These are phyloP conservation scores for Rhizoclosmatium sp. DNA, from an alignment of 192 early-diverging fungal species.

Conservation along the genomic window DNA sequence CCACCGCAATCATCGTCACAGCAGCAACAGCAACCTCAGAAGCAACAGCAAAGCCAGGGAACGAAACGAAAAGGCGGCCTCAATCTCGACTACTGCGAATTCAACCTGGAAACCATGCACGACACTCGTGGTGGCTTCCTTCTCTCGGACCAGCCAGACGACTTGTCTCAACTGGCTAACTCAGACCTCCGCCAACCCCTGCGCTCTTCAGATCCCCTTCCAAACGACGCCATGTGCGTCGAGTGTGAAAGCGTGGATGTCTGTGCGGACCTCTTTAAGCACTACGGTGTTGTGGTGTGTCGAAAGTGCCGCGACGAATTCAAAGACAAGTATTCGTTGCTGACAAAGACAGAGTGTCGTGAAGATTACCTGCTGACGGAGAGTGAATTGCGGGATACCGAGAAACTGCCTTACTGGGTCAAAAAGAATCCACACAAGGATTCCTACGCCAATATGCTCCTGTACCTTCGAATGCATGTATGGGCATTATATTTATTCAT, in stretches of 20 bases:
- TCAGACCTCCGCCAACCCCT: not conserved
- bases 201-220: not conserved
- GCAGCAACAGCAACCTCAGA: not conserved
- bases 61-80: constrained; percentile 30
- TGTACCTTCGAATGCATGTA: constrained; percentile 85
- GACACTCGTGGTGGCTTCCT: constrained; percentile 92
- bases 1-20: not conserved
- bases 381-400: constrained; percentile 83
- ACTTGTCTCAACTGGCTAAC: not conserved
- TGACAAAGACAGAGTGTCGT: constrained; percentile 94
- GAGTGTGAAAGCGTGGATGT: constrained; percentile 88
- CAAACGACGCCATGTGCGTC: not conserved
- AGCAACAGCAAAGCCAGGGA: not conserved
- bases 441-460: constrained; percentile 97
- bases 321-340: constrained; percentile 89
- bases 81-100: constrained; percentile 73
- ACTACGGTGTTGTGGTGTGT: constrained; percentile 83
- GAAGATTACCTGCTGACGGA: constrained; percentile 95
- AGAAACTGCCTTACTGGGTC: constrained; percentile 81
- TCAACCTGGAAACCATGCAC: constrained; percentile 85
- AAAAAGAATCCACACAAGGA: constrained; percentile 95
- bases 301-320: constrained; percentile 73
- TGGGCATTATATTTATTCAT: constrained; percentile 4
- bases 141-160: constrained; percentile 42
- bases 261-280: constrained; percentile 72